Percentiles rank a stretch among this genome's conserved stretches.
Conservation (phyloP, 2,329 filamentous ascomycete species). For the Samsoniella hepiali region DNA sequence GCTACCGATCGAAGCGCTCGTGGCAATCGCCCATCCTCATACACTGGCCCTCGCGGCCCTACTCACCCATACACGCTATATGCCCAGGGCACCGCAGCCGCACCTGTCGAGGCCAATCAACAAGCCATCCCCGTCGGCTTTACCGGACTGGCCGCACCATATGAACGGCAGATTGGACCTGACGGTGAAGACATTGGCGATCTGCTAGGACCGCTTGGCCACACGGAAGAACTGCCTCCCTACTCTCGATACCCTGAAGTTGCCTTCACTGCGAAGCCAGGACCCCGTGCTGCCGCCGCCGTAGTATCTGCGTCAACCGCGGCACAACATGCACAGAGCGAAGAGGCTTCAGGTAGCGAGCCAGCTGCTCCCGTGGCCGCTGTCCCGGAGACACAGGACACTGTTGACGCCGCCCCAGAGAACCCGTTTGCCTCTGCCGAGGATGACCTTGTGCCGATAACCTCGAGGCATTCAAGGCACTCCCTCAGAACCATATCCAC, state of each 20-base stretch:
- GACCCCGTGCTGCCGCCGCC: slow-evolving; percentile 24
- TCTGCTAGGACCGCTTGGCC: slow-evolving; percentile 81
- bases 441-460: slow-evolving; percentile 51
- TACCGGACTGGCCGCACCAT: slow-evolving; percentile 61
- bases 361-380: slow-evolving; percentile 7
- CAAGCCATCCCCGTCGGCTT: slow-evolving; percentile 68
- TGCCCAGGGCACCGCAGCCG: slow-evolving; percentile 66
- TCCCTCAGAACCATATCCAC: slow-evolving; percentile 47
- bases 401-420: slow-evolving; percentile 58
- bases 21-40: slow-evolving; percentile 38
- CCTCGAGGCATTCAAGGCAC: slow-evolving; percentile 35
- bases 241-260: slow-evolving; percentile 88
- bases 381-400: slow-evolving; percentile 57
- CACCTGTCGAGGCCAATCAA: slow-evolving; percentile 45
- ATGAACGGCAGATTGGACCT: slow-evolving; percentile 69
- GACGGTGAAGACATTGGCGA: slow-evolving; percentile 85
- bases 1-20: slow-evolving; percentile 54
- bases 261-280: slow-evolving; percentile 54
- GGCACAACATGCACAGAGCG: not conserved
- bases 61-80: slow-evolving; percentile 87
- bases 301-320: slow-evolving; percentile 22
- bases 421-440: slow-evolving; percentile 59
- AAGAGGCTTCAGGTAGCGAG: not conserved
- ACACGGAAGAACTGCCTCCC: slow-evolving; percentile 86
- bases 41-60: slow-evolving; percentile 61